A percentile compares a stretch with the other conserved stretches of the same genome.
These are phyloP conservation scores for Penicillium macrosclerotiorum DNA, from an alignment of 495 filamentous ascomycete species.

Conservation along the genomic window DNA sequence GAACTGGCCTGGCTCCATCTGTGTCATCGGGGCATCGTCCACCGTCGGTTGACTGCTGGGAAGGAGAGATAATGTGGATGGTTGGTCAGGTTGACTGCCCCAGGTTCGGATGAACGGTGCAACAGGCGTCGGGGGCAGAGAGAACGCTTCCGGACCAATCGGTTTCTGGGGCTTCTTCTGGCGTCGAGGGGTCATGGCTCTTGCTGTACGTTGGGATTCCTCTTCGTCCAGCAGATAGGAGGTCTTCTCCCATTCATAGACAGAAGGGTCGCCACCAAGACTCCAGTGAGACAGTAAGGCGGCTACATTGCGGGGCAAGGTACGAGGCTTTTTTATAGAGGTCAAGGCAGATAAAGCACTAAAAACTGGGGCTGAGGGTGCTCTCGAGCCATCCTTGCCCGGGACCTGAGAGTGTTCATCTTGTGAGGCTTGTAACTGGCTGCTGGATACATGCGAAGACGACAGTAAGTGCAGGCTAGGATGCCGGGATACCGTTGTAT, in stretches of 20 bases:
- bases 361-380: constrained; percentile 11
- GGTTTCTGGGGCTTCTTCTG: constrained; percentile 21
- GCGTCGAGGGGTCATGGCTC: constrained; percentile 19
- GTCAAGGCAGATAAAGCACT: constrained; percentile 32
- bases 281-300: constrained; percentile 46
- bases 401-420: not conserved
- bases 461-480: not conserved
- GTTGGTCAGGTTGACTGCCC: constrained; percentile 40
- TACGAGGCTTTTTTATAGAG: constrained; percentile 23
- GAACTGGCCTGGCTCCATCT: constrained; percentile 41
- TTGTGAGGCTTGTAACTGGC: constrained; percentile 10
- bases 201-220: constrained; percentile 15
- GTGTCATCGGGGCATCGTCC: constrained; percentile 37
- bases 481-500: not conserved
- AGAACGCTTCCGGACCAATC: constrained; percentile 15
- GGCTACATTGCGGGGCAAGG: constrained; percentile 23
- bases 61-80: constrained; percentile 15
- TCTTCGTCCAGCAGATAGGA: constrained; percentile 22
- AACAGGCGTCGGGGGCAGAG: constrained; percentile 25
- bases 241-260: constrained; percentile 39
- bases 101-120: constrained; percentile 25
- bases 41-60: constrained; percentile 40
- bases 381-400: not conserved
- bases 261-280: constrained; percentile 33
- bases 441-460: constrained; percentile 15